Evolutionary conservation across 169 alveolate genomes (phyloP), one percentile per base, ranked within the genome.

Genomic region (Cryptosporidium bovis): DNA sequence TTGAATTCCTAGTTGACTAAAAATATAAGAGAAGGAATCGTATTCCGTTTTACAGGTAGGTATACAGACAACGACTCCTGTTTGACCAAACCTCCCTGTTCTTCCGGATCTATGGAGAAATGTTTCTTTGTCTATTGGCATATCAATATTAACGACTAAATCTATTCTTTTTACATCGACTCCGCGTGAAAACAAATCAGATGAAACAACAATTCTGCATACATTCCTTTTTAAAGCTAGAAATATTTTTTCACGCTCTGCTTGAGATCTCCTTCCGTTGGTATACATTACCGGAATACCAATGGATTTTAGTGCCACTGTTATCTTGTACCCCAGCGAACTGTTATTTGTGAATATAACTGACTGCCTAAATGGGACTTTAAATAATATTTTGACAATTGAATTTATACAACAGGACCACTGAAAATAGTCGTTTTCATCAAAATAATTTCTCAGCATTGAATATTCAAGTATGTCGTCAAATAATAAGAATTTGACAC

Each of bases 101-200:
- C 98, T 91, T 13, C 98, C 98, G 46, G 97, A 93, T 53, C 98
- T 92, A 77, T 95, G 98, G n/a, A 95, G 83, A 82, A 93, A 95
- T 24, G 94, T 92, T 64, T 94, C 96, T 84, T 93, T 93, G 16
- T 92, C 90, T 18, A 69, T 50, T 12, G 96, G 98, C 62, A 95
- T 82, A 90, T 96, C 99, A 84, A 94, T 91, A 71, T 95, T 95
- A 3, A 96, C 93, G 5, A 96, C 97, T 82, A 94, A 91, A 83
- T 94, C 97, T 16, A 95, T 94, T 44, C 83, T 85, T 4, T 94
- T 95, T 20, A 95, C 89, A 66, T 96, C 97, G 7, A 96, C 90
- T 3, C 99, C 99, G 51, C 99, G 90, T 68, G 97, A 92, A 66
- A 96, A 92, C n/a, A 96, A 93, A 83, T 96, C 98, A 4, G 97